Conservation (phyloP, 2,329 filamentous ascomycete genomes). For the Fusarium lyarnte region DNA sequence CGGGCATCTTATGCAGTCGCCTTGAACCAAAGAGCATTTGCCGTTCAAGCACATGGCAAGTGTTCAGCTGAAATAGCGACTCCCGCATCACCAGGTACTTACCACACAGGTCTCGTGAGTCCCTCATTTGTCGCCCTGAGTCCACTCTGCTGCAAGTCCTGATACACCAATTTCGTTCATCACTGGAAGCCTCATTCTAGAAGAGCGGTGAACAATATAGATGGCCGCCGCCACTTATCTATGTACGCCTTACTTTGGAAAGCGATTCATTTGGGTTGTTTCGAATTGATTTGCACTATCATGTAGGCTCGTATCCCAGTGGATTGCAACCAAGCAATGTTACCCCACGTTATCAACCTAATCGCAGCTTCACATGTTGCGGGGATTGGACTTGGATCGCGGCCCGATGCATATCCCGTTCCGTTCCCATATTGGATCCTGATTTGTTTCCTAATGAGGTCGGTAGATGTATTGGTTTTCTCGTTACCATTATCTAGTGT, state of each 20-base stretch:
- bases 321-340: not conserved
- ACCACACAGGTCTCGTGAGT: not conserved
- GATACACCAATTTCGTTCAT: constrained; percentile 6
- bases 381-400: not conserved
- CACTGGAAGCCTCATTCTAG: constrained; percentile 26
- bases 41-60: constrained; percentile 23
- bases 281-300: not conserved
- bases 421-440: constrained; percentile 12
- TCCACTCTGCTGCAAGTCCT: constrained; percentile 20
- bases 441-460: constrained; percentile 15
- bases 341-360: not conserved
- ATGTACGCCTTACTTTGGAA: not conserved
- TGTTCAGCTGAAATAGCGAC: constrained; percentile 11
- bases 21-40: constrained; percentile 11
- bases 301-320: not conserved
- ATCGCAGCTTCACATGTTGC: not conserved
- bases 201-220: constrained; percentile 34
- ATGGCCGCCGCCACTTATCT: constrained; percentile 14
- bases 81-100: constrained; percentile 13
- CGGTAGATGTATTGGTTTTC: constrained; percentile 36
- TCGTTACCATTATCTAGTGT: constrained; percentile 45
- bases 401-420: constrained; percentile 12
- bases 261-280: constrained; percentile 2
- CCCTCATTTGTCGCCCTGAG: constrained; percentile 22
- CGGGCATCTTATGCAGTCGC: not conserved